phyloP scores from a whole-genome alignment of 129 eudicot genomes.

The carrot (Daucus carota) region DH1_v3.0 NC_030385.2:36590001-36590500 shows the following conservation, averaged over 20 bases:
- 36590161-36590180: constrained; percentile 52
- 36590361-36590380: background rate
- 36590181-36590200: constrained; percentile 61
- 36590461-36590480: background rate
- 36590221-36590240: constrained; percentile 93
- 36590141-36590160: constrained; percentile 65
- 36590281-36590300: background rate
- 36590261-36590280: background rate
- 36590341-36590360: background rate
- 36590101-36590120: constrained; percentile 82
- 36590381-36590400: background rate
- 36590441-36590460: background rate
- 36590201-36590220: constrained; percentile 99
- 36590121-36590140: constrained; percentile 59
- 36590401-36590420: background rate
- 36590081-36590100: constrained; percentile 70
- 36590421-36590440: background rate
- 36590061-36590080: constrained; percentile 78
- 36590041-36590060: constrained; percentile 25
- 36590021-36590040: constrained; percentile 23
- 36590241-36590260: constrained; percentile 90
- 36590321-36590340: background rate
- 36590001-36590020: constrained; percentile 54
- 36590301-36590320: background rate
- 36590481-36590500: background rate